These are phyloP conservation scores for Solanum chacoense DNA, from an alignment of 305 asterid genomes.

Conservation along the genomic window DNA sequence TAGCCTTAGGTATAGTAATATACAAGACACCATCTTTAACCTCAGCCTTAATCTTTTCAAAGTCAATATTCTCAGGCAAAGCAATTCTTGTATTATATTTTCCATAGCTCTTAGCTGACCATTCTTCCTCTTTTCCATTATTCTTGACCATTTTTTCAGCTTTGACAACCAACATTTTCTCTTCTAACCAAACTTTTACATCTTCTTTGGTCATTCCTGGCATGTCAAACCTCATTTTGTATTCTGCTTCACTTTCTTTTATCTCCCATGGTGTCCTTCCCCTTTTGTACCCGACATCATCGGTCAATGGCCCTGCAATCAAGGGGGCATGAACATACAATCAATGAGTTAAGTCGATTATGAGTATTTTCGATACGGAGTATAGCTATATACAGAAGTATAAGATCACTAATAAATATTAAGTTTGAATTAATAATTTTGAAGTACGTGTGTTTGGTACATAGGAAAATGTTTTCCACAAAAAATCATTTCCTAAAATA, in stretches of 20 bases:
- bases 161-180: slow-evolving; percentile 51
- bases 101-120: slow-evolving; percentile 62
- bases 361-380: not conserved
- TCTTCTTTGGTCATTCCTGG: slow-evolving; percentile 73
- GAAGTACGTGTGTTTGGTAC: not conserved
- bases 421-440: too few species aligned
- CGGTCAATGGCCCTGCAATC: not conserved
- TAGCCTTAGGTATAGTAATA: slow-evolving; percentile 41
- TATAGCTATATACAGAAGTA: not conserved
- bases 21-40: slow-evolving; percentile 75
- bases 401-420: not conserved
- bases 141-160: slow-evolving; percentile 31
- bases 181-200: slow-evolving; percentile 64
- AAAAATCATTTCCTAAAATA: not conserved
- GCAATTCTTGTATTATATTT: slow-evolving; percentile 52
- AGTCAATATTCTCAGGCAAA: slow-evolving; percentile 59
- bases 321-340: not conserved
- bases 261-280: slow-evolving; percentile 83
- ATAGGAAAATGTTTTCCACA: not conserved
- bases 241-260: slow-evolving; percentile 44
- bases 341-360: not conserved
- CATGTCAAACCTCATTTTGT: slow-evolving; percentile 69
- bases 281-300: slow-evolving; percentile 24
- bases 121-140: slow-evolving; percentile 20
- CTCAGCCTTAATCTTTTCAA: slow-evolving; percentile 62